Percentiles rank a stretch among this genome's conserved stretches.
phyloP scores from a whole-genome alignment of 2,329 filamentous ascomycete species.

The Emmonsia crescens region DNA sequence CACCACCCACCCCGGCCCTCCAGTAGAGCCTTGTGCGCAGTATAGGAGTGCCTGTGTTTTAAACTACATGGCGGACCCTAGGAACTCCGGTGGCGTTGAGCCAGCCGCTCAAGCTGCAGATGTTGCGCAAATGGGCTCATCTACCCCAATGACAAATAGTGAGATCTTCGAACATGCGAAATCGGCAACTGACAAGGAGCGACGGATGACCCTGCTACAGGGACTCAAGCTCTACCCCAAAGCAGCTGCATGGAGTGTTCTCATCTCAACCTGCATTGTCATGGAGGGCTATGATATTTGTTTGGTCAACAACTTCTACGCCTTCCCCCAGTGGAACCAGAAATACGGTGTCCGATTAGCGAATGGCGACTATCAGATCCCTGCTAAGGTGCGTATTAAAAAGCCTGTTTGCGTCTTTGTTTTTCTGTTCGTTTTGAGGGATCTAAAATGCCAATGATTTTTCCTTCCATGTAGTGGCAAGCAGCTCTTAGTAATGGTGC shows the following conservation, averaged over 20 bases:
- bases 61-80: not conserved
- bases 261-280: slow-evolving; percentile 81
- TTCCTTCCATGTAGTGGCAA: slow-evolving; percentile 30
- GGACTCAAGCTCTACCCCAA: slow-evolving; percentile 77
- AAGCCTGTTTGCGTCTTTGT: not conserved
- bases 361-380: slow-evolving; percentile 30
- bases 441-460: slow-evolving; percentile 3
- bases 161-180: slow-evolving; percentile 32
- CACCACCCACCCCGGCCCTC: not conserved
- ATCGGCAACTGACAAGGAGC: slow-evolving; percentile 38
- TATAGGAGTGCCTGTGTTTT: not conserved
- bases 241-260: slow-evolving; percentile 68
- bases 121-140: no score
- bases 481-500: slow-evolving; percentile 36
- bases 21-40: not conserved
- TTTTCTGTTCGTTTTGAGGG: not conserved
- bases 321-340: slow-evolving; percentile 30
- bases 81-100: not conserved
- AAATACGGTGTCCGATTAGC: slow-evolving; percentile 29
- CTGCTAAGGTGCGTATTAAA: slow-evolving; percentile 25
- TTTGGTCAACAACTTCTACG: slow-evolving; percentile 70
- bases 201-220: slow-evolving; percentile 61
- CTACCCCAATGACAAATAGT: not conserved
- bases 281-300: slow-evolving; percentile 88
- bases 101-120: not conserved